Percentiles rank a stretch among this genome's conserved stretches.
Conservation (phyloP, 2,329 filamentous ascomycete species). For the Celoporthe dispersa region DNA sequence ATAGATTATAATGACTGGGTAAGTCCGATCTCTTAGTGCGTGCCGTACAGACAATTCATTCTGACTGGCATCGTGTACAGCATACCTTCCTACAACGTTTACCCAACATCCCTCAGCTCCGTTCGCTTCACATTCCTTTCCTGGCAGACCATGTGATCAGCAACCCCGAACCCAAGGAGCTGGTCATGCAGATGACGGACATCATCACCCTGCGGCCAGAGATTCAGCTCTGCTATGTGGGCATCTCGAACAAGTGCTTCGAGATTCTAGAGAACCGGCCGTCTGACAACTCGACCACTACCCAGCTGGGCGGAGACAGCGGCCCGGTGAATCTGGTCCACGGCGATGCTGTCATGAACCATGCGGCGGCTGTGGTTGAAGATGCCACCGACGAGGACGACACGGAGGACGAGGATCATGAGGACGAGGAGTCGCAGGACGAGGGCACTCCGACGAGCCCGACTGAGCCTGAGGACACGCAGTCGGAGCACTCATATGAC, state of each 20-base stretch:
- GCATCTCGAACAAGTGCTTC: conserved; percentile 77
- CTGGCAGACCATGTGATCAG: conserved; percentile 64
- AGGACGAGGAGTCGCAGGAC: conserved; percentile 49
- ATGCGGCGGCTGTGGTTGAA: conserved; percentile 30
- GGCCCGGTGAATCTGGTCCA: conserved; percentile 26
- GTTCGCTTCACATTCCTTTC: conserved; percentile 71
- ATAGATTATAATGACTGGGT: conserved; percentile 82
- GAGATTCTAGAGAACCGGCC: conserved; percentile 72
- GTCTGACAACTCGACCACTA: conserved; percentile 43
- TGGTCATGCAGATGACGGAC: conserved; percentile 77
- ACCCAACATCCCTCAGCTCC: conserved; percentile 70
- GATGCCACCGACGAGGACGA: conserved; percentile 39
- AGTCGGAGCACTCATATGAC: conserved; percentile 39
- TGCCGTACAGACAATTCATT: neutral
- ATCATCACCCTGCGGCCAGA: conserved; percentile 78
- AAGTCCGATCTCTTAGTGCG: conserved; percentile 39
- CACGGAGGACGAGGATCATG: conserved; percentile 47
- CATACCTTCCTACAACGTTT: conserved; percentile 79
- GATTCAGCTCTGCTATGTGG: conserved; percentile 77
- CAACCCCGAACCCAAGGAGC: conserved; percentile 65
- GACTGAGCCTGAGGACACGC: conserved; percentile 39
- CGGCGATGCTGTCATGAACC: conserved; percentile 28
- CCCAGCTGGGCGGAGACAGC: conserved; percentile 20
- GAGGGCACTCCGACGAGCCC: conserved; percentile 31
- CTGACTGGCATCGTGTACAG: conserved; percentile 45